Conservation (phyloP, 371 early-diverging fungal genomes). For the Thermomucor indicae-seudaticae region DNA sequence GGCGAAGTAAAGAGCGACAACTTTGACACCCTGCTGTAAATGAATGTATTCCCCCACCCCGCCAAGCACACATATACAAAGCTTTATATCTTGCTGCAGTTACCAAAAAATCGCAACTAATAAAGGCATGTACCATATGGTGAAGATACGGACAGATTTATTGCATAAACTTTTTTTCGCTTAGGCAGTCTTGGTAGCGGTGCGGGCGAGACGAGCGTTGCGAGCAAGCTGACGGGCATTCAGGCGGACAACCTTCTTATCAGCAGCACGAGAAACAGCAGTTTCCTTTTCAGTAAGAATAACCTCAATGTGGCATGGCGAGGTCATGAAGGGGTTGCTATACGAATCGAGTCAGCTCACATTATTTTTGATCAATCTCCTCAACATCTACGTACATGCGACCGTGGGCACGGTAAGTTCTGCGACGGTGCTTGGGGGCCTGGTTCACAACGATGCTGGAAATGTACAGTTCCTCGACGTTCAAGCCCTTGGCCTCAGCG, state of each 20-base stretch:
- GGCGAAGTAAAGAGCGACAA: too few species aligned
- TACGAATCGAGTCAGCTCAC: background rate
- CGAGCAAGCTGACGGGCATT: constrained; percentile 54
- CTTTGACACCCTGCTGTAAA: too few species aligned
- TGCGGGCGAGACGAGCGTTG: constrained; percentile 43
- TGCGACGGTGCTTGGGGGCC: constrained; percentile 97
- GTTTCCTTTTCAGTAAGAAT: constrained; percentile 81
- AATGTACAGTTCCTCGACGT: constrained; percentile 81
- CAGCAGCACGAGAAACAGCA: constrained; percentile 65
- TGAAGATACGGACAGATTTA: too few species aligned
- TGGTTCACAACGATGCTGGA: constrained; percentile 97
- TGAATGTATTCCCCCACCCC: too few species aligned
- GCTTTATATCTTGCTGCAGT: too few species aligned
- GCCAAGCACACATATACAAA: too few species aligned
- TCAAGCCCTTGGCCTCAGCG: constrained; percentile 90
- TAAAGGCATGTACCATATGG: too few species aligned
- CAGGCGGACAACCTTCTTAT: constrained; percentile 45
- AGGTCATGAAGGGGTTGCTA: constrained; percentile 87
- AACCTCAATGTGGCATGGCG: constrained; percentile 97
- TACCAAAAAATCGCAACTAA: too few species aligned
- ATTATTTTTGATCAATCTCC: background rate
- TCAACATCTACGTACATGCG: constrained; percentile 53
- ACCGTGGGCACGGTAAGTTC: constrained; percentile 99
- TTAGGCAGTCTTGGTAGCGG: too few species aligned
- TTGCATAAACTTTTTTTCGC: too few species aligned